phyloP scores from a whole-genome alignment of 2,329 filamentous ascomycete genomes.

The Phoma sp. region DNA sequence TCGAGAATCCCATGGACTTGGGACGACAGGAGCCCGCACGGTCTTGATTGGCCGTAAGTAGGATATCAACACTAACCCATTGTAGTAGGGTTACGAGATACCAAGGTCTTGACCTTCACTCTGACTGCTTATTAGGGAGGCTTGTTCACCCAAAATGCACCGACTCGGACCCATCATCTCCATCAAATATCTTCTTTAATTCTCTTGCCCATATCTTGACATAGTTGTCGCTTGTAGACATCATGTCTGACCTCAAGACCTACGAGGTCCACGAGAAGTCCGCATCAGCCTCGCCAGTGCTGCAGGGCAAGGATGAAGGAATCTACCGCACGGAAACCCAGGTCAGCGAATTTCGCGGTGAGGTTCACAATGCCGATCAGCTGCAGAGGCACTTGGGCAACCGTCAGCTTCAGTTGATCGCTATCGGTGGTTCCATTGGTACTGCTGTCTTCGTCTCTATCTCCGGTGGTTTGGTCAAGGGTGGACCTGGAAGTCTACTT shows the following conservation, averaged over 20 bases:
- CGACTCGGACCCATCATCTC: slow-evolving; percentile 8
- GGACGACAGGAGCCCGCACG: neutral
- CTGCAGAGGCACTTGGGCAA: slow-evolving; percentile 53
- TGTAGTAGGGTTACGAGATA: slow-evolving; percentile 1
- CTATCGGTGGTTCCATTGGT: slow-evolving; percentile 41
- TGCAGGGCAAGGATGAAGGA: slow-evolving; percentile 8
- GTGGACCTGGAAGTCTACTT: slow-evolving; percentile 59
- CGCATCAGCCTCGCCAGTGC: slow-evolving; percentile 4
- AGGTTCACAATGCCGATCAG: slow-evolving; percentile 29
- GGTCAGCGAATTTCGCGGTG: slow-evolving; percentile 5
- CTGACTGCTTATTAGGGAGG: slow-evolving; percentile 2
- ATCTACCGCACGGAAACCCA: slow-evolving; percentile 18
- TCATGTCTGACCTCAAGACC: slow-evolving; percentile 21
- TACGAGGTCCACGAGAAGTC: slow-evolving; percentile 16
- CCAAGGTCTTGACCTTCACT: slow-evolving; percentile 13
- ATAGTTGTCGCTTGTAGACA: neutral
- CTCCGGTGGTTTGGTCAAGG: slow-evolving; percentile 56
- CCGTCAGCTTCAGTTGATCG: slow-evolving; percentile 42
- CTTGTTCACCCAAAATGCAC: slow-evolving; percentile 1
- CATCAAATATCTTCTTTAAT: neutral
- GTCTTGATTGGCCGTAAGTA: neutral
- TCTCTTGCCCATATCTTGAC: slow-evolving; percentile 1
- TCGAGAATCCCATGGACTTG: neutral
- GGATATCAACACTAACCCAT: slow-evolving; percentile 4
- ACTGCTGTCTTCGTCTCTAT: slow-evolving; percentile 63